phyloP scores from a whole-genome alignment of 2,329 filamentous ascomycete species.

The Botrytis squamosa region DNA sequence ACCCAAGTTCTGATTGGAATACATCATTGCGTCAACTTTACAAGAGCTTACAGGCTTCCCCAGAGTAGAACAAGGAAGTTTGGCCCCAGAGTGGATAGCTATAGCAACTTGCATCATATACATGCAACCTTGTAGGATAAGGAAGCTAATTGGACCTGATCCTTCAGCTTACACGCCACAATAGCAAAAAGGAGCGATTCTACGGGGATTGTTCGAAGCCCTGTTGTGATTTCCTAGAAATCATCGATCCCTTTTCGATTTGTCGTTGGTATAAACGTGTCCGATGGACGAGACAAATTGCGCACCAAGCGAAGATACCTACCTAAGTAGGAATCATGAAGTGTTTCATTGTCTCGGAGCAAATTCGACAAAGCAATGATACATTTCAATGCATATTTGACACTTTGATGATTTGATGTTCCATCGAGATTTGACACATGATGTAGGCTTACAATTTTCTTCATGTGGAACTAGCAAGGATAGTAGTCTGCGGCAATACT shows the following conservation, averaged over 20 bases:
- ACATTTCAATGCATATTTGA: background rate
- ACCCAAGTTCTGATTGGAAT: slow-evolving; percentile 14
- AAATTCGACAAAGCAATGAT: background rate
- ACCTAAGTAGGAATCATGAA: background rate
- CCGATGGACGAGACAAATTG: background rate
- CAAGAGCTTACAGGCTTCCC: slow-evolving; percentile 14
- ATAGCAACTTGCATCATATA: slow-evolving; percentile 16
- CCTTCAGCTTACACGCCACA: slow-evolving; percentile 12
- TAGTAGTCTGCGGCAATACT: background rate
- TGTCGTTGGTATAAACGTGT: background rate
- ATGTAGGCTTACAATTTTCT: background rate
- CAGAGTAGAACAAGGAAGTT: slow-evolving; percentile 15
- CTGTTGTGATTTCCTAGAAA: background rate
- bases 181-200: background rate
- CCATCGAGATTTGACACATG: slow-evolving; percentile 1
- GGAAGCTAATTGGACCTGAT: background rate
- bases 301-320: background rate
- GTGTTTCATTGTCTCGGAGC: background rate
- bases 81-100: slow-evolving; percentile 14
- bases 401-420: background rate
- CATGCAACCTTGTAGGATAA: background rate
- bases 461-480: background rate
- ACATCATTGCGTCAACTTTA: slow-evolving; percentile 19
- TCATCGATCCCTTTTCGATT: background rate
- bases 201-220: background rate